Evolutionary conservation across 1,139 yeast species (phyloP), one percentile per base, ranked within the genome.

Genomic region (Diutina sp.): DNA sequence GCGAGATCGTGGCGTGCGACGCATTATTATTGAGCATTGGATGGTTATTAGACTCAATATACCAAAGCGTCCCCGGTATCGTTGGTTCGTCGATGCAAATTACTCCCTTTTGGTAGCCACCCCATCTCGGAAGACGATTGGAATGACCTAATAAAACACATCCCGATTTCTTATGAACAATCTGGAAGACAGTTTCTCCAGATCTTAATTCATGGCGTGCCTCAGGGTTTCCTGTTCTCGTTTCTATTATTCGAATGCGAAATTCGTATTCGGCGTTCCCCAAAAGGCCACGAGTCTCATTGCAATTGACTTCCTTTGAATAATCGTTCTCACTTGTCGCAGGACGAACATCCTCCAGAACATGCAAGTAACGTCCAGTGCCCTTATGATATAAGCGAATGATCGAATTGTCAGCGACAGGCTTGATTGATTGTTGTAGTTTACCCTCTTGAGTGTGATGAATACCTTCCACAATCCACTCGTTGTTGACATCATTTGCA

Each of bases 261-360:
- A 50, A 50, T 18, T 50, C 53, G 44, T 50, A 50, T 18, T 30
- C 53, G n/a, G n/a, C 11, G n/a, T 50, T 32, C 8, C 53, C 53
- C 25, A 50, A 32, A 16, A 50, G 44, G 1, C 53, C 53, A 7
- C 53, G 41, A 14, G 53, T 50, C 7, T 88, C 89, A 54, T 82
- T 72, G 60, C 87, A 80, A 41, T 87, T 78, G 0, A 88, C 91
- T 67, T 87, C 93, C 60, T 73, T 78, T 62, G 89, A 83, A 65
- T 88, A 87, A 50, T 89, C 96, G 64, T 85, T 88, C 62, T 87
- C 95, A 2, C 90, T 80, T 32, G 87, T 76, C 6, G 95, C 95
- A 0, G 96, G 93, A 58, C 85, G 77, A 2, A 75, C 70, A 51
- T 82, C 79, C 14, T 35, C 41, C 58, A 73, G 79, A 6, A 85